Evolutionary conservation across 192 early-diverging fungal genomes (phyloP), one percentile per base, ranked within the genome.

Genomic region (Podila epicladia): DNA sequence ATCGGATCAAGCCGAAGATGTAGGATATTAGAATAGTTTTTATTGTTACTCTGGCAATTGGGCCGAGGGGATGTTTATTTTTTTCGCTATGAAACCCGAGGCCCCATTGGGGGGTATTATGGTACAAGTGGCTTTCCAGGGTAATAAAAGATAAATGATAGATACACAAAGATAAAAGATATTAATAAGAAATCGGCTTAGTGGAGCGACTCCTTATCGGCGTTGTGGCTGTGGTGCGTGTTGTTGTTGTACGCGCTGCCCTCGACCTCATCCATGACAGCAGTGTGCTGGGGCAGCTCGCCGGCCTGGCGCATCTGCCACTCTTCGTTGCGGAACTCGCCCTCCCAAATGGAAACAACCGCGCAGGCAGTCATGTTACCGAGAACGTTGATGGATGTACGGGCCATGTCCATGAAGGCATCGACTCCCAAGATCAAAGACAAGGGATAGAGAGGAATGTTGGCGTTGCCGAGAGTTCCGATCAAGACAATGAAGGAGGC

Each of bases 381-480:
- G 26, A 91, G 71, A 15, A 93, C 87, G 67, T 94, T 94, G 69
- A 92, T 79, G 17, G 87, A 85, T 1, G 92, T 93, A 20, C 93
- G 76, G 61, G 83, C 88, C 92, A 94, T 93, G 71, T 94, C 92
- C 90, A 91, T 91, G 69, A 94, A 87, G 57, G 91, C 91, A 75
- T 94, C 93, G 2, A 93, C 91, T 55, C 89, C 92, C 58, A 93
- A 64, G 75, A 94, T 93, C 65, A 92, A 72, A 4, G 85, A 35
- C 57, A 94, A 71, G 2, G 90, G 86, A 35, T 89, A 84, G 38
- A 66, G 38, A 11, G 91, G 92, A 32, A 94, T 84, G 65, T 85
- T 82, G 58, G 87, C 93, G 32, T 82, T 82, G 1, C 62, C 48
- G 28, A 92, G 61, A 0, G 90, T 89, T 19, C 85, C 84, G 22